Evolutionary conservation across 2,329 filamentous ascomycete species (phyloP).

Genomic region (Cytospora paraplurivora): DNA sequence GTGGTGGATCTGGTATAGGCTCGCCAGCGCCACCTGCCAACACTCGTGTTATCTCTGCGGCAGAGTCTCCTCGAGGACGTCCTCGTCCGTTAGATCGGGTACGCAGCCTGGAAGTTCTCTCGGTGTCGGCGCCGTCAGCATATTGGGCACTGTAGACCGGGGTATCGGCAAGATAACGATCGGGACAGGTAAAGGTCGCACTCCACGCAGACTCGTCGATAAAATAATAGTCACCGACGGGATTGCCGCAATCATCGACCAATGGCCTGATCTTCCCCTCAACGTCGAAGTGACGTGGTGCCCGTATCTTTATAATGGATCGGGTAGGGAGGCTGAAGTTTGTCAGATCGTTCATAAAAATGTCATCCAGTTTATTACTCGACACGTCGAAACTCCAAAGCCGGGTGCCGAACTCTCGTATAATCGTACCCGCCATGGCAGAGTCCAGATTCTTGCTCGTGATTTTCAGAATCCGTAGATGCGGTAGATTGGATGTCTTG

Average conservation of each 20-base stretch:
- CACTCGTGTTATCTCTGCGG: slow-evolving; percentile 15
- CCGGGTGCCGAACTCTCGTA: slow-evolving; percentile 41
- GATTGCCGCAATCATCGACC: slow-evolving; percentile 35
- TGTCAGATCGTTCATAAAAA: slow-evolving; percentile 39
- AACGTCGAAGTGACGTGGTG: slow-evolving; percentile 42
- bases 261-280: slow-evolving; percentile 48
- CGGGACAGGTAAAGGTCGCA: slow-evolving; percentile 46
- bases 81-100: slow-evolving; percentile 18
- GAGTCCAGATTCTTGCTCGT: slow-evolving; percentile 51
- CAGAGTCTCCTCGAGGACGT: slow-evolving; percentile 19
- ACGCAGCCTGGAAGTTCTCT: not conserved
- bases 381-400: slow-evolving; percentile 62
- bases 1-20: slow-evolving; percentile 9
- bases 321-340: slow-evolving; percentile 37
- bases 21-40: slow-evolving; percentile 21
- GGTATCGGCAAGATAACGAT: slow-evolving; percentile 52
- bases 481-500: slow-evolving; percentile 42
- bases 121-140: not conserved
- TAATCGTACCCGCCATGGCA: slow-evolving; percentile 36
- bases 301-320: slow-evolving; percentile 36
- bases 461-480: slow-evolving; percentile 56
- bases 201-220: slow-evolving; percentile 53
- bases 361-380: slow-evolving; percentile 55
- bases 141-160: slow-evolving; percentile 42
- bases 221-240: slow-evolving; percentile 46